These are phyloP conservation scores for Sporothrix sp. DNA, from an alignment of 2,329 filamentous ascomycete species.

Conservation along the genomic window DNA sequence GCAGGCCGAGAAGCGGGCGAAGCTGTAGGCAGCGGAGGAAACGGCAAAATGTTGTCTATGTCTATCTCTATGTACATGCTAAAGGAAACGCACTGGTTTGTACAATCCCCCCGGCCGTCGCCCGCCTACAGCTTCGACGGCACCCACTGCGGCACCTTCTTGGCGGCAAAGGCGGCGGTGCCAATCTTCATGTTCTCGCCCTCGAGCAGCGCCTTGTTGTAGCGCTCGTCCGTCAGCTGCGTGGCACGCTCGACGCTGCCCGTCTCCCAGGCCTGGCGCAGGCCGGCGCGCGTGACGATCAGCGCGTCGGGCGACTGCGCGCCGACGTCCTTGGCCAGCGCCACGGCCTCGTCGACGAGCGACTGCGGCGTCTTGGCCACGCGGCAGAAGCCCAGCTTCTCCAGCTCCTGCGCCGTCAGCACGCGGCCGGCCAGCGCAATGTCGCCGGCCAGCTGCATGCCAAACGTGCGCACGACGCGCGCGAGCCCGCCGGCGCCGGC, in stretches of 20 bases:
- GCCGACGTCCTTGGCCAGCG: constrained; percentile 51
- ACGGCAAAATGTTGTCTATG: too few species aligned
- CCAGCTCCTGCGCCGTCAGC: constrained; percentile 49
- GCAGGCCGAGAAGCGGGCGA: constrained; percentile 15
- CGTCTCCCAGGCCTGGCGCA: constrained; percentile 63
- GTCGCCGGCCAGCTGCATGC: constrained; percentile 59
- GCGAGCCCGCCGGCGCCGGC: constrained; percentile 62
- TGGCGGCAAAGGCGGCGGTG: constrained; percentile 22
- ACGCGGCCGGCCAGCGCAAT: constrained; percentile 56
- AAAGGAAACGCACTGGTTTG: neutral
- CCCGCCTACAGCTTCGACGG: constrained; percentile 20
- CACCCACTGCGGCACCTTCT: constrained; percentile 20
- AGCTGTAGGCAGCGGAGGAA: constrained; percentile 7
- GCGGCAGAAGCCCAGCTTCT: constrained; percentile 53
- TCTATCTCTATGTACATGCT: neutral
- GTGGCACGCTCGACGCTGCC: constrained; percentile 22
- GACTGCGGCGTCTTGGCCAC: constrained; percentile 39
- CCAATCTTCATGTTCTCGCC: constrained; percentile 23
- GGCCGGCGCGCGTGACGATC: constrained; percentile 60
- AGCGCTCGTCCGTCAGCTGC: constrained; percentile 18
- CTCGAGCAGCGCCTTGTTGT: constrained; percentile 18
- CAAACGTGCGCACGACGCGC: constrained; percentile 55
- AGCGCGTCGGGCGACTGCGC: constrained; percentile 65
- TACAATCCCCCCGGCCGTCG: neutral
- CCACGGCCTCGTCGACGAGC: constrained; percentile 35